Percentiles rank a stretch among this genome's conserved stretches.
Conservation (phyloP, 768 basidiomycete species). For the Lepiota brunneoincarnata region DNA sequence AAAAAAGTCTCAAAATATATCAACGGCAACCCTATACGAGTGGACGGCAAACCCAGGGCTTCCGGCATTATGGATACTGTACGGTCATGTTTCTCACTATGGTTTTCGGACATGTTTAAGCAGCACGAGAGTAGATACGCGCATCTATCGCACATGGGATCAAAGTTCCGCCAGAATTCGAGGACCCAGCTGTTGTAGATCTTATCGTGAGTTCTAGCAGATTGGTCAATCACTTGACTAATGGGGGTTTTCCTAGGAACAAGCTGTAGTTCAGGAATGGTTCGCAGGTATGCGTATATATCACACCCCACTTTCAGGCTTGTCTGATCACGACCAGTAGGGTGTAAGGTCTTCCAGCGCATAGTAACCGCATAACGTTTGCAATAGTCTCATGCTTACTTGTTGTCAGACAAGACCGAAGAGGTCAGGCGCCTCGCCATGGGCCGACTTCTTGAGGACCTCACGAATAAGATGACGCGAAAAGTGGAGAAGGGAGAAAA, state of each 20-base stretch:
- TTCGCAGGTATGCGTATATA: conserved; percentile 47
- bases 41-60: conserved; percentile 74
- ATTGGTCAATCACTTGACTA: neutral
- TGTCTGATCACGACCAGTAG: conserved; percentile 21
- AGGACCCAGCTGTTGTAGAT: conserved; percentile 57
- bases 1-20: conserved; percentile 66
- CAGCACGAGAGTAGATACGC: conserved; percentile 41
- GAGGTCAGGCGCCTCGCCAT: conserved; percentile 76
- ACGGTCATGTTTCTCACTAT: neutral
- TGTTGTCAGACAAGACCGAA: conserved; percentile 57
- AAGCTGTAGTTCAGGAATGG: conserved; percentile 77
- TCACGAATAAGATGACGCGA: conserved; percentile 59
- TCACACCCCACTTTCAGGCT: neutral
- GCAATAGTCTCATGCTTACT: neutral
- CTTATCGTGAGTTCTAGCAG: conserved; percentile 44
- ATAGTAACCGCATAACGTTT: neutral
- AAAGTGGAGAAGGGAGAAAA: conserved; percentile 44
- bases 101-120: neutral
- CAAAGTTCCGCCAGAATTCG: conserved; percentile 67
- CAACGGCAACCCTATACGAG: conserved; percentile 62
- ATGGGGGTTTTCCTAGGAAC: conserved; percentile 44
- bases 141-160: conserved; percentile 73
- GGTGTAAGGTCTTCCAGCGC: conserved; percentile 32
- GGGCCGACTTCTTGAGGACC: conserved; percentile 69
- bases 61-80: conserved; percentile 57